Base-by-base conservation (phyloP, 306 rosid species). In the Calophaca sinica region DNA sequence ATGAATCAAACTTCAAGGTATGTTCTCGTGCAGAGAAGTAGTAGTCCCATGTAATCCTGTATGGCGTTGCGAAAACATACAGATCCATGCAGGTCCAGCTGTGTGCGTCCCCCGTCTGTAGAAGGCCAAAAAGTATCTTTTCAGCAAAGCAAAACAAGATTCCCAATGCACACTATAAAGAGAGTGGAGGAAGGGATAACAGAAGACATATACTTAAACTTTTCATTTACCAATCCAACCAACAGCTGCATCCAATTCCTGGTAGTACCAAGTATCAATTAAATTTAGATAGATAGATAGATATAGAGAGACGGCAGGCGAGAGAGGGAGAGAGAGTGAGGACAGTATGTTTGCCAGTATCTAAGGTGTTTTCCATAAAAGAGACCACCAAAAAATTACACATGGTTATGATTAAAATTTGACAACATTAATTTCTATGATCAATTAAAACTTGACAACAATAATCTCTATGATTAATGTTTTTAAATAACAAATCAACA, bases 61-160 rank as follows among this genome's bases (percentile, higher is more conserved):
- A 94, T 0, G 98, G 98, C 1, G 98, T 94, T 4, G 98, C 97
- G 28, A 94, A 94, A 39, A 94, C 97, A 84, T 94, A 94, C 3
- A 94, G 87, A 80, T 94, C 98, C 98, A 94, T 94, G 82, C 98
- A 94, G 62, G 96, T 82, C 98, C 98, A 94, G 82, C 97, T 94
- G 85, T 91, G 96, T n/a, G 98, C 98, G 50, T 81, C 91, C 31
- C 81, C 85, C 75, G 98, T 94, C 98, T 94, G 85, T 41, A 58
- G 7, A 68, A 45, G 48, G 7, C 61, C 50, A 57, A 66, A 58
- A 54, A 46, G 42, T 7, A 61, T 52, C 38, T 68, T 48, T 15
- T 62, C 53, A 73, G 38, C 53, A 72, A 31, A 49, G 32, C 9
- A 49, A 75, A 59, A 72, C 10, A n/a, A 66, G 70, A 79, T 1